phyloP scores from a whole-genome alignment of 768 basidiomycete species.

The Leucocoprinus birnbaumii region DNA sequence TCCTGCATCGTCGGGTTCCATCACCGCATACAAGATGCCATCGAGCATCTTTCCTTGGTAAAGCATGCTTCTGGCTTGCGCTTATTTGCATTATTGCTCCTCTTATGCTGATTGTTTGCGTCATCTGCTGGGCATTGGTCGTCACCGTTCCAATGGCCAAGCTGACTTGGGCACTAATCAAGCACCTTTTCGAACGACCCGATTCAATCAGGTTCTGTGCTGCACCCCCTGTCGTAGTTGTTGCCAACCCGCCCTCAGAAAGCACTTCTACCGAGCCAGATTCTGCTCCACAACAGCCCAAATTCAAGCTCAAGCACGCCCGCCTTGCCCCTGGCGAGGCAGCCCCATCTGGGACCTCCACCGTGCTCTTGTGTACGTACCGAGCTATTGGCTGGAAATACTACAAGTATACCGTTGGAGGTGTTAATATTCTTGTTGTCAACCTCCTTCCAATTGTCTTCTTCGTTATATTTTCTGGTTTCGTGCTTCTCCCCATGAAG shows the following conservation, averaged over 20 bases:
- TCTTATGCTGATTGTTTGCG: conserved; percentile 80
- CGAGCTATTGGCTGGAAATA: conserved; percentile 87
- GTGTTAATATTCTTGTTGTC: conserved; percentile 97
- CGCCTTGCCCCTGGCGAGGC: conserved; percentile 83
- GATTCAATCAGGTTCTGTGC: conserved; percentile 90
- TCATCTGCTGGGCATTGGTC: conserved; percentile 93
- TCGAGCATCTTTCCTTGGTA: conserved; percentile 59
- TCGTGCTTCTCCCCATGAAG: conserved; percentile 71
- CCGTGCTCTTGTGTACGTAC: conserved; percentile 93
- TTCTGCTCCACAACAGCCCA: conserved; percentile 23
- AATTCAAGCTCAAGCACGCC: conserved; percentile 67
- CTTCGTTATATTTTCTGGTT: conserved; percentile 93
- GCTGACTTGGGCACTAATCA: conserved; percentile 92
- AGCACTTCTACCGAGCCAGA: conserved; percentile 17
- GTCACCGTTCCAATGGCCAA: conserved; percentile 98
- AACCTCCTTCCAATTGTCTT: conserved; percentile 93
- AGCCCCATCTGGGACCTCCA: conserved; percentile 82
- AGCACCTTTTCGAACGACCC: conserved; percentile 75
- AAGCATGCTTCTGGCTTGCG: conserved; percentile 77
- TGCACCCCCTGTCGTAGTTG: conserved; percentile 71
- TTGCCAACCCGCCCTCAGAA: conserved; percentile 26
- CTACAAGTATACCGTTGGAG: conserved; percentile 98
- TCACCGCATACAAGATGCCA: conserved; percentile 24
- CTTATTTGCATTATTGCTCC: conserved; percentile 83
- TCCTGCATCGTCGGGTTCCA: conserved; percentile 23